Base-by-base conservation (phyloP, 2,329 filamentous ascomycete species). In the Magnaporthiopsis incrustans region DNA sequence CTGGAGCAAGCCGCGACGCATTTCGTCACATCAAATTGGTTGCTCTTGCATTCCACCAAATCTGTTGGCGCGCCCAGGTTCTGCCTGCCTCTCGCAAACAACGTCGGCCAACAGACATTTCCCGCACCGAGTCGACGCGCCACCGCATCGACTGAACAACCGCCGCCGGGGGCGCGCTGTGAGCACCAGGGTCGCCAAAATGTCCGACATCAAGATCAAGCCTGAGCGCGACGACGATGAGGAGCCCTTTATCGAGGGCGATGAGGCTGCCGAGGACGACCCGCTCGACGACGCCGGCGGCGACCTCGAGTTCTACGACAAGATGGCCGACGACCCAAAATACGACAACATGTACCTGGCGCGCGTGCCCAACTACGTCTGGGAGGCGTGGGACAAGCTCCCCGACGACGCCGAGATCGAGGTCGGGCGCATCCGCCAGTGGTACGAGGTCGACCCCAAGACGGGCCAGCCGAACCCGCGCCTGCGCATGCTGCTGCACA, bases 321-420 rank as follows among this genome's bases (percentile, higher is more conserved):
- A 67, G n/a, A 64, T 63, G 11, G 59, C 71, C 3, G 68, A 74
- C 3, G 75, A 74, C 64, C 76, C 76, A 64, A 71, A 73, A 6
- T 76, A 77, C 61, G 79, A 77, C 67, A 79, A 75, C 57, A 77
- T 85, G 63, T 96, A 91, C 79, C 81, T 96, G 61, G 88, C 90
- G 63, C 89, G 91, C 68, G 81, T 96, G 58, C 92, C 92, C 26
- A 86, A 87, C 67, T 89, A 90, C 73, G 81, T 96, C 65, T 95
- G 91, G 87, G 85, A 94, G 69, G 84, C 88, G 59, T 96, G 92
- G 90, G 77, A 80, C 65, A 82, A 87, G 68, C 77, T 96, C 18
- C 88, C 91, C 70, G 90, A 94, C 67, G 89, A 96, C 69, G 88
- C 89, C 64, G 89, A 93, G 76, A 89, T 96, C 67, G 84, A 89